These are phyloP conservation scores for Suhomyces maxii DNA, from an alignment of 1,139 yeast genomes.

Conservation along the genomic window DNA sequence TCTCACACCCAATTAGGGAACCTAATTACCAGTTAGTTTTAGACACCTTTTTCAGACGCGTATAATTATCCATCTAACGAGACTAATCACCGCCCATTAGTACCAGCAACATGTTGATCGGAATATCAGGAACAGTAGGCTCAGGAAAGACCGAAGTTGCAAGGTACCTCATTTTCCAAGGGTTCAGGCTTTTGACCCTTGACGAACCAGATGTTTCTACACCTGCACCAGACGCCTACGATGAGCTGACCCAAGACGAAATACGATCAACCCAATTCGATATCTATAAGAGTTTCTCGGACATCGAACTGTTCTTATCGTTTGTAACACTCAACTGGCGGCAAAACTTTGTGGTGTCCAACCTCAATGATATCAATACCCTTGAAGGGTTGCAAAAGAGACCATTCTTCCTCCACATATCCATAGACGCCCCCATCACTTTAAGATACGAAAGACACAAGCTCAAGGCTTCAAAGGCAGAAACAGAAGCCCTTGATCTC, in stretches of 20 bases:
- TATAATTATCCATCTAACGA: no score
- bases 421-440: slow-evolving; percentile 72
- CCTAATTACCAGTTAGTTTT: no score
- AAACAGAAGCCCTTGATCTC: slow-evolving; percentile 13
- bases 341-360: slow-evolving; percentile 58
- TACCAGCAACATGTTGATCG: slow-evolving; percentile 59
- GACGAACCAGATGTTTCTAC: not conserved
- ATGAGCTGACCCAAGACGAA: not conserved
- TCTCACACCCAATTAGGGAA: no score
- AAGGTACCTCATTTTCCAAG: slow-evolving; percentile 55
- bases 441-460: slow-evolving; percentile 53
- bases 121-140: slow-evolving; percentile 69
- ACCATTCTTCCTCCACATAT: slow-evolving; percentile 82
- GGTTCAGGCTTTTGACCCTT: slow-evolving; percentile 40
- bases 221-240: slow-evolving; percentile 5
- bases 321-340: slow-evolving; percentile 74
- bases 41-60: no score
- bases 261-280: slow-evolving; percentile 4
- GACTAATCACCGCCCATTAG: no score
- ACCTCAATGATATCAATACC: slow-evolving; percentile 43
- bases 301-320: slow-evolving; percentile 51
- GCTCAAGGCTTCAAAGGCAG: not conserved
- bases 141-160: slow-evolving; percentile 73
- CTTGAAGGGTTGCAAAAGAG: slow-evolving; percentile 60
- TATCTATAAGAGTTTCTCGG: slow-evolving; percentile 3